Conservation (phyloP, 2,329 filamentous ascomycete genomes). For the Fusarium lyarnte region DNA sequence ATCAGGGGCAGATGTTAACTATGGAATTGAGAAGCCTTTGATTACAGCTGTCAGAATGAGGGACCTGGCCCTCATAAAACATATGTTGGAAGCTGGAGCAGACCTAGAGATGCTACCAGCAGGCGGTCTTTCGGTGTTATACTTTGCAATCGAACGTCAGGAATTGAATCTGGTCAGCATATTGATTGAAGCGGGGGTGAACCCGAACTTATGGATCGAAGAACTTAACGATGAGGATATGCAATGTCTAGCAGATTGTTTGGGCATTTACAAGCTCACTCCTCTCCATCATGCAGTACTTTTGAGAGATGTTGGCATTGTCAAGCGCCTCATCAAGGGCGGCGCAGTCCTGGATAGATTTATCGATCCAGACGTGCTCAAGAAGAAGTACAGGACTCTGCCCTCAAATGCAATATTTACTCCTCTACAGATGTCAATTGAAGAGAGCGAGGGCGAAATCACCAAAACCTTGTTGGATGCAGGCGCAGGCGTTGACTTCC, state of each 20-base stretch:
- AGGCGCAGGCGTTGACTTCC: not conserved
- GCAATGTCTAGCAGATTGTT: accelerated
- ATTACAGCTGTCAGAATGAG: not conserved
- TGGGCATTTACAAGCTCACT: not conserved
- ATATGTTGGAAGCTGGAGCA: conserved; percentile 45
- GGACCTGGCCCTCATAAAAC: conserved; percentile 37
- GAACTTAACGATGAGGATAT: accelerated
- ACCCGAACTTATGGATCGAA: accelerated
- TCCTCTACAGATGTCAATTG: not conserved
- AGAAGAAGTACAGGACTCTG: no score
- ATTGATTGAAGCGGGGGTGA: not conserved
- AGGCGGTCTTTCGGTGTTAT: accelerated
- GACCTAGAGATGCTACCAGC: conserved; percentile 28
- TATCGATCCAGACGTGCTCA: not conserved
- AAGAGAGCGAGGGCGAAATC: accelerated
- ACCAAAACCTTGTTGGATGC: not conserved
- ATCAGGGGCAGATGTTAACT: accelerated
- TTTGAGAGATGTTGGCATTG: accelerated
- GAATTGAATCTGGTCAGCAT: accelerated
- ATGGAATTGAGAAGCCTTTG: accelerated
- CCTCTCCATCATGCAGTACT: not conserved
- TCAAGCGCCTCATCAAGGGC: not conserved
- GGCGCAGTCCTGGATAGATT: not conserved
- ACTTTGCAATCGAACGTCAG: accelerated
- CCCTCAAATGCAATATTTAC: not conserved